Base-by-base conservation (phyloP, 345 rosid genomes). In the Clausena lansium region DNA sequence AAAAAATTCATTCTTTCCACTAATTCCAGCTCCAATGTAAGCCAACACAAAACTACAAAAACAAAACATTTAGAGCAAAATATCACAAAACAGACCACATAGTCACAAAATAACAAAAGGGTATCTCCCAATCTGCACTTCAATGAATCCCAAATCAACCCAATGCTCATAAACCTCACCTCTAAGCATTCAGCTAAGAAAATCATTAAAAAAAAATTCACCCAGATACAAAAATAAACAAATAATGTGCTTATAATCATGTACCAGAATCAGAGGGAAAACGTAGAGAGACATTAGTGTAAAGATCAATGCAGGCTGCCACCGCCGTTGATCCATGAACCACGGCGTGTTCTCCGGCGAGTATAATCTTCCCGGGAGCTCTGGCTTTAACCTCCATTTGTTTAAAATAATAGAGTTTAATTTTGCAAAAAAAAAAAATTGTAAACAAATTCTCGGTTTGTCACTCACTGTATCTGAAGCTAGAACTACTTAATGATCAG, bases 341-440 rank as follows among this genome's bases (percentile, higher is more conserved):
- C 77, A 97, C 98, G 0, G 96, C 98, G 54, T 97, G 99, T 78
- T 97, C 99, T 1, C 99, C 98, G 47, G 96, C 84, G 35, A 97
- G 94, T 67, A 97, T 97, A 86, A 97, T 88, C 83, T 94, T 97
- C 41, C 98, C 98, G 0, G 98, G 99, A 76, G 99, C 98, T 83
- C 89, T 88, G 28, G 99, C 88, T 76, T 82, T 93, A 84, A 94
- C 94, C 83, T 94, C 96, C 99, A 97, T 96, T n/a, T 9, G 30
- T 27, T 27, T 61, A 10, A 32, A 15, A 1, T 0, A 30, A 7
- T 11, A 9, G 71, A 41, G 2, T 41, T 68, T 41, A 3, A 1
- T 62, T 28, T 62, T 24, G 17, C 9, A 30, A 30, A 8, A 64
- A 64, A 39, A 22, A n/a, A 2, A 39, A 24, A 5, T 6, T n/a